Base-by-base conservation (phyloP, 2,329 filamentous ascomycete species). In the Grosmannia huntii region DNA sequence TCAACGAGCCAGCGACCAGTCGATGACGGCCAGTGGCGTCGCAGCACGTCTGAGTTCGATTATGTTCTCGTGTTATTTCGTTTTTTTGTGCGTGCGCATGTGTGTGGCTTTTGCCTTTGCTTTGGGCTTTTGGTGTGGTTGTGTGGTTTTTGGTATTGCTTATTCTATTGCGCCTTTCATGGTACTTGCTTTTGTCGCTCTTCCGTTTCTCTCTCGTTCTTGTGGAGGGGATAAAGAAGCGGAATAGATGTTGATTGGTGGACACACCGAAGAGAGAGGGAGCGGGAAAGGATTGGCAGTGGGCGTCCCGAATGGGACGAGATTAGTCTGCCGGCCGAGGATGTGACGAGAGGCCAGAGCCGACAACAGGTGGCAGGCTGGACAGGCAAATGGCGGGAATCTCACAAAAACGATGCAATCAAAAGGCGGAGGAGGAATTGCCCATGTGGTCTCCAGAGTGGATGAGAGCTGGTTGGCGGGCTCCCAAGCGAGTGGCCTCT, bases 211-310 rank as follows among this genome's bases (percentile, higher is more conserved):
- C 33, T 36, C 33, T 36, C 33, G 7, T 7, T 28, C 28, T 28
- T 7, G 5, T 28, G 28, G 28, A 28, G 28, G 28, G 28, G 38
- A 23, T 21, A 53, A 62, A 62, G 52, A 60, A 56, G 60, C 60
- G 60, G 60, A 61, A 58, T 56, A 44, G 53, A 33, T 38, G 23
- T 46, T 61, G 55, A 50, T 62, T 62, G 60, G 60, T 58, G 52
- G 48, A 21, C 55, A 58, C 60, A 62, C 60, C 60, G 60, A 60
- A 50, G 49, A 19, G 46, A 21, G 23, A 51, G 23, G n/a, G 23
- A n/a, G 27, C 7, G 49, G 27, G 12, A 31, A 19, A 28, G 19
- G 48, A 51, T 51, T n/a, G 48, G 25, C 48, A 51, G n/a, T 4
- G n/a, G 25, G 7, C 16, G n/a, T 48, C n/a, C 48, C 48, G 23